Conservation (phyloP, 75 land plant species). For the Selaginella moellendorffii region DNA sequence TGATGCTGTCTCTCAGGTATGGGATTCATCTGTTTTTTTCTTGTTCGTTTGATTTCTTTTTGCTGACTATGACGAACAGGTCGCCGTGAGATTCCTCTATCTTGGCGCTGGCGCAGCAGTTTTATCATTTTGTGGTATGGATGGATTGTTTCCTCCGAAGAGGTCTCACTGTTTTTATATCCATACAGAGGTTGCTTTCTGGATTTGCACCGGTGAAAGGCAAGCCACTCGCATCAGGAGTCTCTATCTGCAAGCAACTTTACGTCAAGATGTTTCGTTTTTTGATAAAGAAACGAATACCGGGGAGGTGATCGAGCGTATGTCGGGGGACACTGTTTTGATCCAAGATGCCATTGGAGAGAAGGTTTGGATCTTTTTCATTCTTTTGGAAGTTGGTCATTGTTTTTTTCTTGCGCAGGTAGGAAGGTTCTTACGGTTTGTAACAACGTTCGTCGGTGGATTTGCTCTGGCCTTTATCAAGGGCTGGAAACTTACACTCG, state of each 20-base stretch:
- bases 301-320: conserved; percentile 76
- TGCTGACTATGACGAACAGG: conserved; percentile 22
- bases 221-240: conserved; percentile 67
- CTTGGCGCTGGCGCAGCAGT: conserved; percentile 41
- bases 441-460: conserved; percentile 53
- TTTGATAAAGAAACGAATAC: conserved; percentile 75
- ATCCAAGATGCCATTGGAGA: conserved; percentile 95
- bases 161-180: neutral
- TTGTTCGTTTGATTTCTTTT: neutral
- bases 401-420: conserved; percentile 30
- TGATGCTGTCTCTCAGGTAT: conserved; percentile 43
- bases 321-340: conserved; percentile 81
- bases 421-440: conserved; percentile 49
- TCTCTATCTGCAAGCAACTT: conserved; percentile 53
- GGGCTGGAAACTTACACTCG: conserved; percentile 74
- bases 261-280: conserved; percentile 76
- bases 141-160: neutral
- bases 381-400: neutral
- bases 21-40: neutral
- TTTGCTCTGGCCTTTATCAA: conserved; percentile 49
- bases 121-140: conserved; percentile 56
- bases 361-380: too few species aligned
- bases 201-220: conserved; percentile 76
- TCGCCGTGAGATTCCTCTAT: conserved; percentile 55
- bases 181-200: conserved; percentile 56